Percentiles rank a stretch among this genome's conserved stretches.
These are phyloP conservation scores for Sextonia rubra DNA, from an alignment of 164 flowering plant genomes.

Conservation along the genomic window DNA sequence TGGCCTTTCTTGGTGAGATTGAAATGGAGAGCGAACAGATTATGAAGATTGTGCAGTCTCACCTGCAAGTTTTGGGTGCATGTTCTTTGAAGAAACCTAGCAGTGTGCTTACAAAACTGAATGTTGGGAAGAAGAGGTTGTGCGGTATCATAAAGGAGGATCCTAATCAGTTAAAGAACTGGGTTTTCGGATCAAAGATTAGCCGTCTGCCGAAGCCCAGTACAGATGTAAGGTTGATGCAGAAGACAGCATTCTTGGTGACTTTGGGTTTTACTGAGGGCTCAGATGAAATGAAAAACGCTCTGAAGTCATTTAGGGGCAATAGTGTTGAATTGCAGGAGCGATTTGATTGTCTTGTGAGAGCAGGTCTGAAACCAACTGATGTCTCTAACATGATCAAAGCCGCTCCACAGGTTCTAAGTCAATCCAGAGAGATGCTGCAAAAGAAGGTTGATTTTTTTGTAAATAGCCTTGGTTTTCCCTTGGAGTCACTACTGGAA, in stretches of 20 bases:
- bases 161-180: slow-evolving; percentile 48
- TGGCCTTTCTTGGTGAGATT: slow-evolving; percentile 38
- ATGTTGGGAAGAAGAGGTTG: slow-evolving; percentile 39
- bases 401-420: slow-evolving; percentile 53
- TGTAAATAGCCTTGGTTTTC: slow-evolving; percentile 48
- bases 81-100: slow-evolving; percentile 38
- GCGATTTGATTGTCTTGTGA: slow-evolving; percentile 58
- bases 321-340: slow-evolving; percentile 58
- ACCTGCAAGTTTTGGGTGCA: slow-evolving; percentile 40
- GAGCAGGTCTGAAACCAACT: slow-evolving; percentile 46
- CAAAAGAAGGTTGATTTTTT: slow-evolving; percentile 50
- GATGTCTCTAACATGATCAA: slow-evolving; percentile 49
- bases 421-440: slow-evolving; percentile 38
- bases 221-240: slow-evolving; percentile 16
- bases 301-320: slow-evolving; percentile 53
- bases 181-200: slow-evolving; percentile 40
- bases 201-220: slow-evolving; percentile 25
- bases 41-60: slow-evolving; percentile 28
- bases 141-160: slow-evolving; percentile 42
- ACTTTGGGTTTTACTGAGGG: slow-evolving; percentile 49
- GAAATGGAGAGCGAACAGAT: slow-evolving; percentile 47
- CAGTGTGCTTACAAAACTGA: slow-evolving; percentile 31
- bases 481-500: slow-evolving; percentile 34
- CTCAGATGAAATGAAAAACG: slow-evolving; percentile 43
- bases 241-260: slow-evolving; percentile 50